Percentiles rank a stretch among this genome's conserved stretches.
phyloP scores from a whole-genome alignment of 345 rosid genomes.

The Lepidium didymum region DNA sequence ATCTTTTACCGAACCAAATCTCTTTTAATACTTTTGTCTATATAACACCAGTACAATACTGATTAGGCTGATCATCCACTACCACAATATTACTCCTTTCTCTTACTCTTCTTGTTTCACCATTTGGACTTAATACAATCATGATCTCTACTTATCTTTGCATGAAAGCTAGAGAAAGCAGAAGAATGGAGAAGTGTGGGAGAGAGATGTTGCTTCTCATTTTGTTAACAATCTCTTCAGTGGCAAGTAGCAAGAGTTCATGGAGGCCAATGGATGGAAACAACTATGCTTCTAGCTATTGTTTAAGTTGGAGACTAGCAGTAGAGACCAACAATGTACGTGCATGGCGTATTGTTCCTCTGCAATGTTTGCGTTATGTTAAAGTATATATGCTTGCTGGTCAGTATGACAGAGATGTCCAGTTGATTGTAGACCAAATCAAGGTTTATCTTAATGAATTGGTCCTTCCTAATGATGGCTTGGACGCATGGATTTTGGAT shows the following conservation, averaged over 20 bases:
- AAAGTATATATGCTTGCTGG: slow-evolving; percentile 74
- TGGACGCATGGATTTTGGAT: slow-evolving; percentile 91
- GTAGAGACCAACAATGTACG: slow-evolving; percentile 75
- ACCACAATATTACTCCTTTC: background rate
- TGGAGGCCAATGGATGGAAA: slow-evolving; percentile 13
- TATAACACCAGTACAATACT: slow-evolving; percentile 9
- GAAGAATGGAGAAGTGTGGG: slow-evolving; percentile 26
- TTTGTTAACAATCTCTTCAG: slow-evolving; percentile 30
- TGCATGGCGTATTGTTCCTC: slow-evolving; percentile 68
- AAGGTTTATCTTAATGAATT: slow-evolving; percentile 35
- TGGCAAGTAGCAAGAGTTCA: slow-evolving; percentile 10
- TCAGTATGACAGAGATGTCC: slow-evolving; percentile 59
- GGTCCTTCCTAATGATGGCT: slow-evolving; percentile 36
- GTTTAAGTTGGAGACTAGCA: slow-evolving; percentile 82
- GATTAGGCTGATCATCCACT: slow-evolving; percentile 8
- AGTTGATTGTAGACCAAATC: slow-evolving; percentile 46
- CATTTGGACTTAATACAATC: background rate
- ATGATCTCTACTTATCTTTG: slow-evolving; percentile 13
- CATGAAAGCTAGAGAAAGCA: slow-evolving; percentile 4
- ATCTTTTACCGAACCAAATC: slow-evolving; percentile 25
- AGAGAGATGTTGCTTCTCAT: slow-evolving; percentile 25
- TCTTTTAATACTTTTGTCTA: slow-evolving; percentile 13
- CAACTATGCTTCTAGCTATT: slow-evolving; percentile 27
- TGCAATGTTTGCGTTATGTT: slow-evolving; percentile 44
- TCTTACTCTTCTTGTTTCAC: background rate